phyloP scores from a whole-genome alignment of 2,329 filamentous ascomycete genomes.

The Phialophora tarda region DNA sequence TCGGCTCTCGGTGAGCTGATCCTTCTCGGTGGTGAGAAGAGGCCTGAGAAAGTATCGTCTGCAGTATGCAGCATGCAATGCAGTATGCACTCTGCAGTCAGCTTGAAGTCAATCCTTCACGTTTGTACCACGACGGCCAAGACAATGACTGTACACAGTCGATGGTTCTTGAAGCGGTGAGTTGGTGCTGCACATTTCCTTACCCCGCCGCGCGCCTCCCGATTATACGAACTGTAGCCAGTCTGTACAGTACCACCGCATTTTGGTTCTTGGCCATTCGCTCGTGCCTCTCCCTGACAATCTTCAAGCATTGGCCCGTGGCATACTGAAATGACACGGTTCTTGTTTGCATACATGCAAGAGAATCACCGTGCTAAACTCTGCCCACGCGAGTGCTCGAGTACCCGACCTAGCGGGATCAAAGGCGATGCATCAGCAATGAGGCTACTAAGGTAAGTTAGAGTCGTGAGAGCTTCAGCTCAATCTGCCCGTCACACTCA shows the following conservation, averaged over 20 bases:
- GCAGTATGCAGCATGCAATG: neutral
- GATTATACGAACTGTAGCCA: neutral
- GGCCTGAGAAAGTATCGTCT: neutral
- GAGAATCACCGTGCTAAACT: neutral
- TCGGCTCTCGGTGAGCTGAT: neutral
- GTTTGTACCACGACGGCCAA: neutral
- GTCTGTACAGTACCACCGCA: no score
- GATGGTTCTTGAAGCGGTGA: neutral
- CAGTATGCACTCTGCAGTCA: constrained; percentile 1
- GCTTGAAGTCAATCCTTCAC: neutral
- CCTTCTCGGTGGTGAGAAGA: neutral
- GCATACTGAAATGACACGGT: neutral
- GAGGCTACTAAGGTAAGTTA: neutral
- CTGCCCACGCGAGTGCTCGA: neutral
- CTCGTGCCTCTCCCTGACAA: neutral
- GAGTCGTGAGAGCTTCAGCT: neutral
- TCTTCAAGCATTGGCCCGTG: neutral
- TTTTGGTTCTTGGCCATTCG: neutral
- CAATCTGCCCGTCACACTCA: neutral
- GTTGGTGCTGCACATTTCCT: neutral
- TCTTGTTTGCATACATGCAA: neutral
- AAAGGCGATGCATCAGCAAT: neutral
- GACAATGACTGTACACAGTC: neutral
- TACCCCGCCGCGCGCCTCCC: neutral
- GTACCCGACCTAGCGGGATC: neutral